A percentile compares a stretch with the other conserved stretches of the same genome.
Conservation (phyloP, 345 rosid species). For the Rhodamnia rubescens region DNA sequence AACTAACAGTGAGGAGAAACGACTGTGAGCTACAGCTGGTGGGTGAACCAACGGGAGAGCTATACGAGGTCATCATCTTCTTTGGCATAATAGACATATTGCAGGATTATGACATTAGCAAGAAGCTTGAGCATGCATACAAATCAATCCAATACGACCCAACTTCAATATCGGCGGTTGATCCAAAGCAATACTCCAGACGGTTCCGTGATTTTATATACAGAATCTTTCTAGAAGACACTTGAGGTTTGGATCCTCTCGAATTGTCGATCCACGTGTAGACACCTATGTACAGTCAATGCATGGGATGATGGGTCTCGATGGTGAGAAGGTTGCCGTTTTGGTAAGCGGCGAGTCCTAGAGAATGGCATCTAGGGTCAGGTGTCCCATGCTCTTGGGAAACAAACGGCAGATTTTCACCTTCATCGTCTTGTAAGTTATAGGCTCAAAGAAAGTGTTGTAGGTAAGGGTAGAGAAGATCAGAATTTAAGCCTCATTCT, state of each 20-base stretch:
- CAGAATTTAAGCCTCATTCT: background rate
- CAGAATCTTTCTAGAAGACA: slow-evolving; percentile 72
- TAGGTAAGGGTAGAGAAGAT: background rate
- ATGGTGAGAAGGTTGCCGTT: background rate
- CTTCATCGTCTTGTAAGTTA: background rate
- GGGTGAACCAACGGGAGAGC: slow-evolving; percentile 85
- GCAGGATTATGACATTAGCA: slow-evolving; percentile 97
- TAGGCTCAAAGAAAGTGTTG: background rate
- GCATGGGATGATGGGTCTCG: slow-evolving; percentile 6
- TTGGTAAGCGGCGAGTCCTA: background rate
- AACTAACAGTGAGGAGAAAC: slow-evolving; percentile 58
- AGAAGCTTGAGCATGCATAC: slow-evolving; percentile 97
- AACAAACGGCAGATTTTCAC: background rate
- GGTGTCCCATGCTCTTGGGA: background rate
- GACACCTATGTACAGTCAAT: slow-evolving; percentile 9
- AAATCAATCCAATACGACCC: slow-evolving; percentile 96
- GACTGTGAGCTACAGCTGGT: slow-evolving; percentile 60
- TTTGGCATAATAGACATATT: slow-evolving; percentile 94
- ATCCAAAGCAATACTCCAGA: slow-evolving; percentile 85
- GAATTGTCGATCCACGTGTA: slow-evolving; percentile 2
- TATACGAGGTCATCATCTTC: slow-evolving; percentile 56
- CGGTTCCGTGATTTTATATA: slow-evolving; percentile 88
- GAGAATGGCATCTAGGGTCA: background rate
- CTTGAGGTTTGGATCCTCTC: slow-evolving; percentile 5
- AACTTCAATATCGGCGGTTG: slow-evolving; percentile 95